Evolutionary conservation across 2,329 filamentous ascomycete species (phyloP).

Genomic region (Dactylella cylindrospora): DNA sequence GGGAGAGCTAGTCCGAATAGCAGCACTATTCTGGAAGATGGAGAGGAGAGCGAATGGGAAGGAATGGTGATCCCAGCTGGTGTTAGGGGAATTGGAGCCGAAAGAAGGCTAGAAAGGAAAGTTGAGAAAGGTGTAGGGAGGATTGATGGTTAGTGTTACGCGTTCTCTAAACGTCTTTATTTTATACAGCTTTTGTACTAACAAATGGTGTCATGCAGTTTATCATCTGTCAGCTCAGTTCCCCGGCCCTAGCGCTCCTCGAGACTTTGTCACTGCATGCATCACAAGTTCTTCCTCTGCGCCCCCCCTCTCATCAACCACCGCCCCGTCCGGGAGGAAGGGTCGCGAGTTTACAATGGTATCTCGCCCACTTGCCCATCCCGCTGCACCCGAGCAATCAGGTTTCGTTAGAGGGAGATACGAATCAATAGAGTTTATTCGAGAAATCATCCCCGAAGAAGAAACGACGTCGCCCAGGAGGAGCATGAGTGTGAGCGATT

Average conservation of each 20-base stretch:
- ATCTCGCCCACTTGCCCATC: constrained; percentile 76
- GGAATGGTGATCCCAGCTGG: constrained; percentile 34
- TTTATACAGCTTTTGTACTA: background rate
- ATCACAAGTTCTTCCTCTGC: constrained; percentile 45
- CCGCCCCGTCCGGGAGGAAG: constrained; percentile 45
- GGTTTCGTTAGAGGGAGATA: constrained; percentile 81
- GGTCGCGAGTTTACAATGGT: constrained; percentile 72
- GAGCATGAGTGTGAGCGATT: constrained; percentile 37
- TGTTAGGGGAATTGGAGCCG: constrained; percentile 79
- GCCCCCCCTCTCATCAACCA: constrained; percentile 47
- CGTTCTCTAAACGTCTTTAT: background rate
- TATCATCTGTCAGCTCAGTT: constrained; percentile 88
- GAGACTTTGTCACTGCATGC: constrained; percentile 74
- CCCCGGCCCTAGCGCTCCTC: constrained; percentile 79
- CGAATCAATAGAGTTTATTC: constrained; percentile 86
- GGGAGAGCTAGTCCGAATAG: constrained; percentile 1
- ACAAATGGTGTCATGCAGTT: constrained; percentile 56
- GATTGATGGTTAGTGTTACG: constrained; percentile 60
- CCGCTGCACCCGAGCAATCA: constrained; percentile 70
- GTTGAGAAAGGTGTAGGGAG: constrained; percentile 63
- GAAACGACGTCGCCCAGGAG: constrained; percentile 17
- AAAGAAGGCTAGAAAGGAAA: constrained; percentile 68
- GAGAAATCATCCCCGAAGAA: constrained; percentile 67
- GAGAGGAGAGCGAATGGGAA: constrained; percentile 9
- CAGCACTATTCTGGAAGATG: background rate